Evolutionary conservation across 805 yeast species (phyloP).

Genomic region (Suhomyces faveliae): DNA sequence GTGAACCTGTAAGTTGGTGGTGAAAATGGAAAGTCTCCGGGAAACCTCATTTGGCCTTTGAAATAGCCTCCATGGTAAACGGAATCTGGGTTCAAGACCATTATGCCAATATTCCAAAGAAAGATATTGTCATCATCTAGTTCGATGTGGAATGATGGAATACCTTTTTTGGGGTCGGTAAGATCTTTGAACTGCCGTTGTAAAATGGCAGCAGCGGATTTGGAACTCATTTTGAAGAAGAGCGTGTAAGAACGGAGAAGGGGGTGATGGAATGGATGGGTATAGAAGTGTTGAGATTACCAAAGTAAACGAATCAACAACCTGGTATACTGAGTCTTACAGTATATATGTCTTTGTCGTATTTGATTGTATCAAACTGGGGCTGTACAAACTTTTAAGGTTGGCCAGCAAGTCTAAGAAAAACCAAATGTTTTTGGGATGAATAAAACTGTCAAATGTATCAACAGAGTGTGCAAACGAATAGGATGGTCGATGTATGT

Average conservation of each 20-base stretch:
- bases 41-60: conserved; percentile 92
- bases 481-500: not conserved
- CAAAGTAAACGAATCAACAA: not conserved
- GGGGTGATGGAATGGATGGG: not conserved
- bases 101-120: conserved; percentile 82
- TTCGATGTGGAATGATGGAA: conserved; percentile 61
- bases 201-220: conserved; percentile 76
- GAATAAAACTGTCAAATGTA: not conserved
- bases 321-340: not conserved
- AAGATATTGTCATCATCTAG: conserved; percentile 57
- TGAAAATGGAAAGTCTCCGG: conserved; percentile 83
- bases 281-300: not conserved
- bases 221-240: conserved; percentile 38
- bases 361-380: not conserved
- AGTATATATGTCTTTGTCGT: not conserved
- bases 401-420: conserved; percentile 1
- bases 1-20: conserved; percentile 94
- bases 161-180: conserved; percentile 83
- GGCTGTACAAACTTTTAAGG: not conserved
- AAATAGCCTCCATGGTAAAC: conserved; percentile 93
- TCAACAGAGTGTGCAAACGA: not conserved
- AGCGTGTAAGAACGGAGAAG: not conserved
- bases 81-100: conserved; percentile 87
- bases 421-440: not conserved
- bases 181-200: conserved; percentile 93